Conservation (phyloP, 169 alveolate genomes). For the Plasmodium adleri region DNA sequence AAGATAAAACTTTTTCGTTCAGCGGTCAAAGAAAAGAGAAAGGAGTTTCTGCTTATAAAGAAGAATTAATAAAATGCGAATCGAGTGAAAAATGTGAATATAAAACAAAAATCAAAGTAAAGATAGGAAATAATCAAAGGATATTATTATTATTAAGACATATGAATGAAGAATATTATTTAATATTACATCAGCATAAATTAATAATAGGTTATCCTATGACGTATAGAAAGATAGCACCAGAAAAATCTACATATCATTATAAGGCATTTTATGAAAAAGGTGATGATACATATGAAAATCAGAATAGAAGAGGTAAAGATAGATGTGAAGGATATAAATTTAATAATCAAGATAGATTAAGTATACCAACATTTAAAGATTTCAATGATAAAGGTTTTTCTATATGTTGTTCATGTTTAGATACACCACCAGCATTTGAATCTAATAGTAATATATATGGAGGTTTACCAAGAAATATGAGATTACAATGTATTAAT, state of each 20-base stretch:
- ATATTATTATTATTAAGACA: slow-evolving; percentile 18
- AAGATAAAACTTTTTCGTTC: background rate
- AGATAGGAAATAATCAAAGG: slow-evolving; percentile 56
- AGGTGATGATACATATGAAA: slow-evolving; percentile 27
- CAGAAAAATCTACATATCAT: slow-evolving; percentile 14
- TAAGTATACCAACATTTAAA: slow-evolving; percentile 19
- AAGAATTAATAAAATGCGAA: slow-evolving; percentile 34
- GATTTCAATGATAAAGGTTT: slow-evolving; percentile 38
- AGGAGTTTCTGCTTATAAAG: background rate
- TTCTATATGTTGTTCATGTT: slow-evolving; percentile 53
- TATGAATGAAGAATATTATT: slow-evolving; percentile 50
- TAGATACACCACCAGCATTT: slow-evolving; percentile 12
- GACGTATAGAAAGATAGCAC: slow-evolving; percentile 27
- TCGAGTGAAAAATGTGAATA: slow-evolving; percentile 32
- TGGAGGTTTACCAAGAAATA: slow-evolving; percentile 3
- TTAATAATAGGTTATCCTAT: slow-evolving; percentile 62
- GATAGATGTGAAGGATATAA: slow-evolving; percentile 18
- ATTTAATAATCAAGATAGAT: slow-evolving; percentile 6
- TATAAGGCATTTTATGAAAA: slow-evolving; percentile 25
- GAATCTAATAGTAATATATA: background rate
- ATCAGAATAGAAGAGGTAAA: slow-evolving; percentile 36
- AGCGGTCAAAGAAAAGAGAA: background rate
- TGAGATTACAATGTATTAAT: slow-evolving; percentile 10
- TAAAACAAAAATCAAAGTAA: slow-evolving; percentile 47
- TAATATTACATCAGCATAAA: slow-evolving; percentile 38